Evolutionary conservation across 768 basidiomycete species (phyloP).

Genomic region (Naganishia antarctica): DNA sequence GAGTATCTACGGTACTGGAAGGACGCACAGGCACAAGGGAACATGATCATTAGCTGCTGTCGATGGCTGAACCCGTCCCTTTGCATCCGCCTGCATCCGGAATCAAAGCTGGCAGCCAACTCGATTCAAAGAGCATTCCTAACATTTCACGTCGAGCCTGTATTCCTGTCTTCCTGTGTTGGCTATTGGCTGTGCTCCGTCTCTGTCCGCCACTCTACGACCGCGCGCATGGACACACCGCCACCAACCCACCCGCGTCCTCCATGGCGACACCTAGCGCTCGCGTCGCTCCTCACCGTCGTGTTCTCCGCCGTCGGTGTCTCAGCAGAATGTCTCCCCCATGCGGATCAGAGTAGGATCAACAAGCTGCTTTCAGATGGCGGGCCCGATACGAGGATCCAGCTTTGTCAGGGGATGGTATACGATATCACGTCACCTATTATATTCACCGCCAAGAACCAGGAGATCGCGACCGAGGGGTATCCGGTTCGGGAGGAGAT

Average conservation of each 20-base stretch:
- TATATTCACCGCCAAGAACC: slow-evolving; percentile 49
- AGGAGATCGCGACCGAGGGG: slow-evolving; percentile 51
- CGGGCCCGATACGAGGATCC: slow-evolving; percentile 49
- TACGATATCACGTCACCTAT: slow-evolving; percentile 48
- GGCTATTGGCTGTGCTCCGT: no score
- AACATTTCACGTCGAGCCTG: no score
- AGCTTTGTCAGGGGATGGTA: slow-evolving; percentile 42
- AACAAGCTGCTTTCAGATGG: slow-evolving; percentile 47
- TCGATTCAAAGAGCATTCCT: no score
- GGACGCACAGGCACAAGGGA: no score
- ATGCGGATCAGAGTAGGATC: slow-evolving; percentile 40
- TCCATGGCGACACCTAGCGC: background rate
- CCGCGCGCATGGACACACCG: no score
- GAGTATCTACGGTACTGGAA: no score
- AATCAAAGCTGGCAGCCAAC: no score
- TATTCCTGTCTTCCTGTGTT: no score
- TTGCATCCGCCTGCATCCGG: no score
- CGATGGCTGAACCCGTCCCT: no score
- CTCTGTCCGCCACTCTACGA: no score
- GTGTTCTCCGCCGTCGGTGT: background rate
- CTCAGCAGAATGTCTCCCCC: slow-evolving; percentile 10
- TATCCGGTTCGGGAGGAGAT: slow-evolving; percentile 49
- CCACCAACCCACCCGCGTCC: background rate
- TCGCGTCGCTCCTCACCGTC: background rate
- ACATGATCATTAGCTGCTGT: no score